A percentile compares a stretch with the other conserved stretches of the same genome.
Conservation (phyloP, 805 yeast species). For the Ascoidea rubescens region DNA sequence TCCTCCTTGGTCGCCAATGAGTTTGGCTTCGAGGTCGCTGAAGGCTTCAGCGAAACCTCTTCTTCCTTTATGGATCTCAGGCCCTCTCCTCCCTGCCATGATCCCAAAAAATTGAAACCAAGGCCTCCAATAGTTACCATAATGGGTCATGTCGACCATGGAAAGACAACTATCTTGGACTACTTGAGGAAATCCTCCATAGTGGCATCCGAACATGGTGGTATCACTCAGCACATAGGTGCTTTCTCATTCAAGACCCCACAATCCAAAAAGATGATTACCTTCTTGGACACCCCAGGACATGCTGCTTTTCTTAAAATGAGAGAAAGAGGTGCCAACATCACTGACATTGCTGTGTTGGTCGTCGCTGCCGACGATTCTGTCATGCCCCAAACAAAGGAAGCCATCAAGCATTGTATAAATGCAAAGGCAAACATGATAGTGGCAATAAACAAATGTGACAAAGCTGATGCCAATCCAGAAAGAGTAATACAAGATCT, state of each 20-base stretch:
- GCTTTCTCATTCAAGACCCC: slow-evolving; percentile 87
- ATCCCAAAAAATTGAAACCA: slow-evolving; percentile 39
- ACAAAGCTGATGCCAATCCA: slow-evolving; percentile 60
- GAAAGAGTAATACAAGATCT: slow-evolving; percentile 71
- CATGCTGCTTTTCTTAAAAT: slow-evolving; percentile 93
- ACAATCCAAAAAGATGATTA: slow-evolving; percentile 55
- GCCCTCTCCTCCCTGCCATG: too few relatives aligned
- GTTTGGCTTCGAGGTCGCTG: slow-evolving; percentile 38
- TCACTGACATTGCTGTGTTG: slow-evolving; percentile 82
- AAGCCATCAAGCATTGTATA: slow-evolving; percentile 88
- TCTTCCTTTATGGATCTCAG: slow-evolving; percentile 19
- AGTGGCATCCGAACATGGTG: slow-evolving; percentile 81
- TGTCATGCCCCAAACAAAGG: slow-evolving; percentile 94
- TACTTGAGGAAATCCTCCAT: slow-evolving; percentile 73
- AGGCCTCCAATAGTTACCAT: slow-evolving; percentile 93
- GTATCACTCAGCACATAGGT: slow-evolving; percentile 96
- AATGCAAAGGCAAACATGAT: slow-evolving; percentile 70
- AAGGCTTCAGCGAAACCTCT: slow-evolving; percentile 41
- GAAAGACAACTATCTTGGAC: slow-evolving; percentile 90
- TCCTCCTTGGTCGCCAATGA: slow-evolving; percentile 84
- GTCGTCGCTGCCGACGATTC: slow-evolving; percentile 98
- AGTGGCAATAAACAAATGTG: slow-evolving; percentile 90
- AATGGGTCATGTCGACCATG: slow-evolving; percentile 99
- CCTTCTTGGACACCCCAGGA: slow-evolving; percentile 95
- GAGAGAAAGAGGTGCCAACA: slow-evolving; percentile 92